These are phyloP conservation scores for Rhynchosporium agropyri DNA, from an alignment of 2,329 filamentous ascomycete genomes.

Conservation along the genomic window DNA sequence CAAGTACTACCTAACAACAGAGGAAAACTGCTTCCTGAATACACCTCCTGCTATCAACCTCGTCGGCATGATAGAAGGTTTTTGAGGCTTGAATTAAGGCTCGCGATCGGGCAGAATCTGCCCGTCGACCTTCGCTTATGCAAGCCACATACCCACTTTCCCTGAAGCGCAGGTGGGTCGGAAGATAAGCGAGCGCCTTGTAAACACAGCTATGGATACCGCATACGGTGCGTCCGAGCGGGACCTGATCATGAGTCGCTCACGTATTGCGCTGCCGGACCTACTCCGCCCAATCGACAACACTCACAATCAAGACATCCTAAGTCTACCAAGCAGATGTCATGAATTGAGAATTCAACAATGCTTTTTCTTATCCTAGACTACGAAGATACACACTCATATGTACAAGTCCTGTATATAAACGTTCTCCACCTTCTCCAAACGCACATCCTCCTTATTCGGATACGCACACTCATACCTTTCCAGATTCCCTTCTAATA, in stretches of 20 bases:
- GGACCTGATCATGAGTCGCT: no score
- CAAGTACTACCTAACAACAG: neutral
- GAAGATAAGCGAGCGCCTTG: neutral
- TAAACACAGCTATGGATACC: neutral
- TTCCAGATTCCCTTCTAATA: conserved; percentile 16
- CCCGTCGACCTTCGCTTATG: conserved; percentile 6
- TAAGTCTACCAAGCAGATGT: neutral
- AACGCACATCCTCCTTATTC: conserved; percentile 1
- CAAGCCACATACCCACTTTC: conserved; percentile 3
- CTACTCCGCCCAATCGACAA: no score
- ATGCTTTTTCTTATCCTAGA: neutral
- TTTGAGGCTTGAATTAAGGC: neutral
- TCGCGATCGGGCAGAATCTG: neutral
- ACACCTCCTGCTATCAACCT: neutral
- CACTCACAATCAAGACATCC: no score
- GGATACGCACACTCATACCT: conserved; percentile 16
- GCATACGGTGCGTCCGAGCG: no score
- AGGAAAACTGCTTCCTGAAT: neutral
- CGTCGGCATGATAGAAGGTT: neutral
- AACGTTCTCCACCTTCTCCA: neutral
- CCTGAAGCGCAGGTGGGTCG: neutral
- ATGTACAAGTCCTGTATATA: conserved; percentile 18
- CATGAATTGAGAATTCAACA: neutral
- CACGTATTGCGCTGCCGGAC: no score
- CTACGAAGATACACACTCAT: neutral